Base-by-base conservation (phyloP, 2,329 filamentous ascomycete species). In the Aureobasidium sp. region DNA sequence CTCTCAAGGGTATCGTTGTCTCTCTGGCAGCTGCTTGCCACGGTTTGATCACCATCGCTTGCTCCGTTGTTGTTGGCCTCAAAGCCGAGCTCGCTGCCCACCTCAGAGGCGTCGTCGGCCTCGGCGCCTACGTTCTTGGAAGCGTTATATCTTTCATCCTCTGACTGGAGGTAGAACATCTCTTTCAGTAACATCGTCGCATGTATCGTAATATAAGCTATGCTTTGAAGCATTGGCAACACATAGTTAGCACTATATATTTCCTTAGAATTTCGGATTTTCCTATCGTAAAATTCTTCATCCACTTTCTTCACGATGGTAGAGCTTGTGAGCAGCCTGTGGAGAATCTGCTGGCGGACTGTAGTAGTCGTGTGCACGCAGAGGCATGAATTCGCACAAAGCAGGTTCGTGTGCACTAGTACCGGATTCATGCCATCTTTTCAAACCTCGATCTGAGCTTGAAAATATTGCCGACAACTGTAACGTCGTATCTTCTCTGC, bases 231-330 rank as follows among this genome's bases (percentile, higher is more conserved):
- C 29, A 45, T 45, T 24, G 24, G 29, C 16, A 32, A 14, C 41
- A 45, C 41, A 32, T 45, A 45, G 41, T 45, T 45, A 45, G 41
- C 41, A 45, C 41, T 32, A 32, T 45, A 34, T 34, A 34, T 45
- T 19, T 45, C 39, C 39, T 42, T 42, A n/a, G n/a, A n/a, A n/a
- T n/a, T n/a, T n/a, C n/a, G n/a, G n/a, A n/a, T n/a, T n/a, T n/a
- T n/a, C n/a, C n/a, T n/a, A n/a, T n/a, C n/a, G n/a, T n/a, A n/a
- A n/a, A n/a, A n/a, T n/a, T n/a, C n/a, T n/a, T n/a, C n/a, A n/a
- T n/a, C n/a, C n/a, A n/a, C n/a, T n/a, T n/a, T n/a, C n/a, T n/a
- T n/a, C n/a, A n/a, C n/a, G n/a, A n/a, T n/a, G n/a, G n/a, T n/a
- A n/a, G n/a, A n/a, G n/a, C n/a, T n/a, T n/a, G n/a, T n/a, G n/a